Conservation (phyloP, 805 yeast genomes). For the Candida berthetii region DNA sequence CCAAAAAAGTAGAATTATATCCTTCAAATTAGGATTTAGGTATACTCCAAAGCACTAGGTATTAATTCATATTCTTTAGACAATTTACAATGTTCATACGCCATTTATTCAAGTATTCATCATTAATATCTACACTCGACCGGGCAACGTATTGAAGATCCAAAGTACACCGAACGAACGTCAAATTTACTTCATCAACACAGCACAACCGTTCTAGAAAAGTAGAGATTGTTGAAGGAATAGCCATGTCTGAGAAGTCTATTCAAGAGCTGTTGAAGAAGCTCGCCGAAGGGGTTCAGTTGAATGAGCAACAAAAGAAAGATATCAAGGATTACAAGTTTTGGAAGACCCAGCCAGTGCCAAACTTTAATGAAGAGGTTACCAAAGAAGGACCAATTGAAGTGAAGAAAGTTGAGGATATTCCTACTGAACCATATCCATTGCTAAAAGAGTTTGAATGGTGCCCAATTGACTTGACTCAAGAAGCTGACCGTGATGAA, state of each 20-base stretch:
- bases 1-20: too few species aligned
- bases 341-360: slow-evolving; percentile 98
- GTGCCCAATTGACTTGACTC: slow-evolving; percentile 67
- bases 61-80: too few species aligned
- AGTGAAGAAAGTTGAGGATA: slow-evolving; percentile 61
- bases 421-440: slow-evolving; percentile 65
- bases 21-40: too few species aligned
- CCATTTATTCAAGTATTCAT: too few species aligned
- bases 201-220: too few species aligned
- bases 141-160: too few species aligned
- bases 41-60: too few species aligned
- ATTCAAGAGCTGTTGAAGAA: slow-evolving; percentile 53
- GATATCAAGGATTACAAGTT: slow-evolving; percentile 88
- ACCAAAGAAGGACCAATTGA: slow-evolving; percentile 81
- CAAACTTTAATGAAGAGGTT: slow-evolving; percentile 62
- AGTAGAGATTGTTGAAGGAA: too few species aligned
- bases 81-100: too few species aligned
- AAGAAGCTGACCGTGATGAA: slow-evolving; percentile 58
- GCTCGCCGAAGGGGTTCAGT: slow-evolving; percentile 27
- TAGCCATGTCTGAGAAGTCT: slow-evolving; percentile 19
- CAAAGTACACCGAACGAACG: too few species aligned
- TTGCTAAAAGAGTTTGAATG: slow-evolving; percentile 77
- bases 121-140: too few species aligned
- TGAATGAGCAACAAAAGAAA: slow-evolving; percentile 53
- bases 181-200: too few species aligned